A percentile compares a stretch with the other conserved stretches of the same genome.
phyloP scores from a whole-genome alignment of 208 protist genomes.

The Leishmania martiniquensis region DNA sequence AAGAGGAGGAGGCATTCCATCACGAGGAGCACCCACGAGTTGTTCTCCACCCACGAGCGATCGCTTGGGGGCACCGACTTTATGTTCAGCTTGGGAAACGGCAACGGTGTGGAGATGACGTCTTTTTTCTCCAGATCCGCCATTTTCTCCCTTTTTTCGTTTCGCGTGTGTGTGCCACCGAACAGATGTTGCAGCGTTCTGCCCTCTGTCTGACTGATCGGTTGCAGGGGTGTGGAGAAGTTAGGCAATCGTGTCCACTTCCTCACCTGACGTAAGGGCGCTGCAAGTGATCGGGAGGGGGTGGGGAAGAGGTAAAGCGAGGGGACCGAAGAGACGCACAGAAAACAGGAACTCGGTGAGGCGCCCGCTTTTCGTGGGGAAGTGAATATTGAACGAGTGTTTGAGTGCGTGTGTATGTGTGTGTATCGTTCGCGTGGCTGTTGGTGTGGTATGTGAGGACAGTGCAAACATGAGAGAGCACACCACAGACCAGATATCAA shows the following conservation, averaged over 20 bases:
- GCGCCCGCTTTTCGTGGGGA: too few relatives aligned
- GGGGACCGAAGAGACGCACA: neutral
- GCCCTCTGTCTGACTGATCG: too few relatives aligned
- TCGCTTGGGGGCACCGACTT: constrained; percentile 11
- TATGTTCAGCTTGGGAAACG: constrained; percentile 47
- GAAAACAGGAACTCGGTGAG: neutral
- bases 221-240: too few relatives aligned
- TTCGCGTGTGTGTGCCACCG: neutral
- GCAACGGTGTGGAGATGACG: constrained; percentile 46
- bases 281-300: neutral
- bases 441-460: too few relatives aligned
- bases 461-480: too few relatives aligned
- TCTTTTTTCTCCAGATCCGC: constrained; percentile 7
- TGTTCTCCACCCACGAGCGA: constrained; percentile 27
- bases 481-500: neutral
- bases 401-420: too few relatives aligned
- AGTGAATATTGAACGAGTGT: too few relatives aligned
- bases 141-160: neutral
- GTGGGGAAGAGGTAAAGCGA: neutral
- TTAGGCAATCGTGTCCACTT: too few relatives aligned
- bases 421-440: too few relatives aligned
- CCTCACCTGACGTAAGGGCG: neutral
- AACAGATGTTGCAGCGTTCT: too few relatives aligned
- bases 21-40: constrained; percentile 40
- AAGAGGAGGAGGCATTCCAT: constrained; percentile 39